phyloP scores from a whole-genome alignment of 306 rosid species.

The Quercus berberidifolia region DNA sequence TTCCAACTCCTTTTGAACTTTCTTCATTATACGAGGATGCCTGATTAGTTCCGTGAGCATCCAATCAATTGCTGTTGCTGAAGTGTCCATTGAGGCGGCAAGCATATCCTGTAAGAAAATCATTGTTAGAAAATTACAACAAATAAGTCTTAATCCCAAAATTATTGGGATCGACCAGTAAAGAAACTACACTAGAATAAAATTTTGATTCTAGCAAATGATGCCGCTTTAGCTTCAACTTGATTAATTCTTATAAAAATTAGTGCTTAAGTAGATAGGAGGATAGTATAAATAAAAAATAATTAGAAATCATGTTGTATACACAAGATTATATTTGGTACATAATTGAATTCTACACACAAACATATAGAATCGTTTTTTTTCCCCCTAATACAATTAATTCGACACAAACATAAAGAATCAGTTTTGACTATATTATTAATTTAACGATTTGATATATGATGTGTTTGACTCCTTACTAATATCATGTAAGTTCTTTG shows the following conservation, averaged over 20 bases:
- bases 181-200: too few relatives aligned
- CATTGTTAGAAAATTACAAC: not conserved
- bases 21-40: conserved; percentile 55
- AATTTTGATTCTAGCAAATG: too few relatives aligned
- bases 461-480: not conserved
- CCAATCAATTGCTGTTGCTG: conserved; percentile 56
- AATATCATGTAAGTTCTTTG: not conserved
- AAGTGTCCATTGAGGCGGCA: conserved; percentile 43
- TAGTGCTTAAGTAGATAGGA: not conserved
- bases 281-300: too few relatives aligned
- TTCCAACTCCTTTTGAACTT: conserved; percentile 50
- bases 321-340: too few relatives aligned
- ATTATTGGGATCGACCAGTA: not conserved
- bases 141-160: too few relatives aligned
- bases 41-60: conserved; percentile 43
- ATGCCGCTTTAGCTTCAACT: too few relatives aligned
- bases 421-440: too few relatives aligned
- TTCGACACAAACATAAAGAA: too few relatives aligned
- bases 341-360: too few relatives aligned
- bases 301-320: not conserved
- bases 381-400: too few relatives aligned
- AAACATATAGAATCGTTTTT: too few relatives aligned
- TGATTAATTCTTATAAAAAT: too few relatives aligned
- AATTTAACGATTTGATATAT: not conserved
- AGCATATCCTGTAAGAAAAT: conserved; percentile 48